phyloP scores from a whole-genome alignment of 768 basidiomycete species.

The Russula sp. region DNA sequence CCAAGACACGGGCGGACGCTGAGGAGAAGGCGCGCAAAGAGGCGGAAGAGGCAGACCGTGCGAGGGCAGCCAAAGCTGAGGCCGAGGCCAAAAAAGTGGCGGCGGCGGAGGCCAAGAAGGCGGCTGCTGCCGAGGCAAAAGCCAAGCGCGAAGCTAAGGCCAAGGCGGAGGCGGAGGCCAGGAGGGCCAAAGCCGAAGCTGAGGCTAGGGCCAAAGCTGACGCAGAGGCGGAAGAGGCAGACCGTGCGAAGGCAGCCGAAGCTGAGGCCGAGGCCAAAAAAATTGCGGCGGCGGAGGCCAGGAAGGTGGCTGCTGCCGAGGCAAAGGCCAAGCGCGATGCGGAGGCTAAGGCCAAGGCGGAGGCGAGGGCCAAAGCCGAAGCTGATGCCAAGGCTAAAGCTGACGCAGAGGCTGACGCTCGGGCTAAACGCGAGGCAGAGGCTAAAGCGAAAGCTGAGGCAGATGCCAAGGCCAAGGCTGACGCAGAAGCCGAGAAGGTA shows the following conservation, averaged over 20 bases:
- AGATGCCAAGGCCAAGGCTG: background rate
- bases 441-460: background rate
- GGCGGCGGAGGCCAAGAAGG: background rate
- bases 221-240: background rate
- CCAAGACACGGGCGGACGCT: slow-evolving; percentile 4
- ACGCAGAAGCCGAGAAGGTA: no score
- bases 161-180: background rate
- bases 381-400: background rate
- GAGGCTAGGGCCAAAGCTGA: no score
- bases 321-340: background rate
- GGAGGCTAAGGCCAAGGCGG: background rate
- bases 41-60: background rate
- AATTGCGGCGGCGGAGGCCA: background rate
- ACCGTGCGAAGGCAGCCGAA: background rate
- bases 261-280: background rate
- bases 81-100: background rate
- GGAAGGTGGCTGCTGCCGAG: background rate
- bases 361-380: background rate
- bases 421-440: background rate
- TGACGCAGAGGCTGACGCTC: slow-evolving; percentile 1
- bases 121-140: background rate
- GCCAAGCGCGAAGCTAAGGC: background rate
- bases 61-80: background rate
- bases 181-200: background rate
- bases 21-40: slow-evolving; percentile 5